These are phyloP conservation scores for Neophaeococcomyces aloes DNA, from an alignment of 2,329 filamentous ascomycete species.

Conservation along the genomic window DNA sequence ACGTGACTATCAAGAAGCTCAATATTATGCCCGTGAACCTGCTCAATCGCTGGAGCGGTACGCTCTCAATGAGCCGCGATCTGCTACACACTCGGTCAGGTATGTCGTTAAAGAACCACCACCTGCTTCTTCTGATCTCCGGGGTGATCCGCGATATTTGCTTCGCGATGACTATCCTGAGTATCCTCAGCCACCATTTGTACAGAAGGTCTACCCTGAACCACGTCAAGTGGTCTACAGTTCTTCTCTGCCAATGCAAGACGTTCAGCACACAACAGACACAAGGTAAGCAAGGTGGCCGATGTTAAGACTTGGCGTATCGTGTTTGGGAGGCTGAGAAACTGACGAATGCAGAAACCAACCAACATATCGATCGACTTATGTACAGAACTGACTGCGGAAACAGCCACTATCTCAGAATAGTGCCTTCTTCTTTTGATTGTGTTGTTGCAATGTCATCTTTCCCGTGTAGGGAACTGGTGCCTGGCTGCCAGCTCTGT, in stretches of 20 bases:
- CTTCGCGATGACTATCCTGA: no score
- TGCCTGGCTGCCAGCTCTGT: no score
- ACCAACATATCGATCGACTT: conserved; percentile 1
- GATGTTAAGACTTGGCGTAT: neutral
- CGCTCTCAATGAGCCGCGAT: neutral
- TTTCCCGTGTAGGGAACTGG: no score
- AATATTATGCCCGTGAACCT: neutral
- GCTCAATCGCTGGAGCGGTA: neutral
- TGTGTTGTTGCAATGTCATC: no score
- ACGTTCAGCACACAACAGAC: conserved; percentile 1
- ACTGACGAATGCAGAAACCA: neutral
- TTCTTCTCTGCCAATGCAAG: neutral
- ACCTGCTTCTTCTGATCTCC: no score
- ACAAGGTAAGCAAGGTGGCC: neutral
- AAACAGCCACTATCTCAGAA: no score
- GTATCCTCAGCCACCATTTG: no score
- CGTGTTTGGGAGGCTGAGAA: neutral
- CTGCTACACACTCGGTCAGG: neutral
- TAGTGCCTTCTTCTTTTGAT: no score
- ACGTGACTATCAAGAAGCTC: neutral
- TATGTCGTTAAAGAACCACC: neutral
- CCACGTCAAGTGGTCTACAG: no score
- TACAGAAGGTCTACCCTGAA: no score
- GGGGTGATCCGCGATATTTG: no score
- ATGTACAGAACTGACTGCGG: conserved; percentile 6